Base-by-base conservation (phyloP, 495 filamentous ascomycete species). In the Tuber brumale region DNA sequence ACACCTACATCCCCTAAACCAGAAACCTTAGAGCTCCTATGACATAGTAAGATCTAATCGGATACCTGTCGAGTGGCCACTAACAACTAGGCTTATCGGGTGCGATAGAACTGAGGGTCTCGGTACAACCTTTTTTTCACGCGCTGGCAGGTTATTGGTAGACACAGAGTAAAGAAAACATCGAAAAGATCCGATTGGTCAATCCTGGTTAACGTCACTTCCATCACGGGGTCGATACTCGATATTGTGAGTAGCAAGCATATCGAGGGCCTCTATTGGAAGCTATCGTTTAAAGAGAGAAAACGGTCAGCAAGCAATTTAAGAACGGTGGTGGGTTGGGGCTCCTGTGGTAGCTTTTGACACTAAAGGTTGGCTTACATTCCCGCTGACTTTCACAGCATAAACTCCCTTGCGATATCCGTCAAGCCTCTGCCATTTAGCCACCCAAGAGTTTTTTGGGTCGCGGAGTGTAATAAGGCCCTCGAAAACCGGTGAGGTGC, bases 401-500 rank as follows among this genome's bases (percentile, higher is more conserved):
- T 99, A 99, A 70, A 93, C 90, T 45, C 95, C 95, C 43, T 89
- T 88, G 72, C 94, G 90, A 85, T 93, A 97, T 42, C 88, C 89
- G 84, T 97, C 92, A 73, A 98, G 84, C n/a, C 95, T 88, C 85
- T 97, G 93, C 92, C 93, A 97, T 81, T 93, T 92, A 35, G 95
- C 93, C 61, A 97, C 92, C 95, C 95, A 99, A 81, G 91, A 94
- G 73, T 85, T 88, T 39, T 84, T 84, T 12, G 94, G 93, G 76
- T 97, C 89, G n/a, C 90, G 88, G 37, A 97, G 86, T 21, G 91
- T 88, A 76, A 97, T 92, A 74, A 97, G 84, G 16, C 95, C 95
- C 83, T 99, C 95, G 82, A 92, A 99, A 75, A 97, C 94, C 81
- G 93, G 91, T 1, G 94, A 97, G 42, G 95, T 99, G 89, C 94